A percentile compares a stretch with the other conserved stretches of the same genome.
phyloP scores from a whole-genome alignment of 257 asterid species.

The Jacaranda copaia region DNA sequence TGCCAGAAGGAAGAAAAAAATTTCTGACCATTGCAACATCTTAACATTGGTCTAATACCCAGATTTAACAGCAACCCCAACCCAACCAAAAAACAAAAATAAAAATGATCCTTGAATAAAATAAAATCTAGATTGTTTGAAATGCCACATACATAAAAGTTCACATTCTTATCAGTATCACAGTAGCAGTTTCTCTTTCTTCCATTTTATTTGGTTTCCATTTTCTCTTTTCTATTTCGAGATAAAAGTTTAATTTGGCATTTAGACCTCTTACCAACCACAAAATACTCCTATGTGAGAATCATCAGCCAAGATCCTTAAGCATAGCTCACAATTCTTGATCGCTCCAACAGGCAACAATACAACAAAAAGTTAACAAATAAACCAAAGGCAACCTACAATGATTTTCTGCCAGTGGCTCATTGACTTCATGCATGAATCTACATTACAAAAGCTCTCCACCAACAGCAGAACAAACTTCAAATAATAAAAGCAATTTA shows the following conservation, averaged over 20 bases:
- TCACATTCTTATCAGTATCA: background rate
- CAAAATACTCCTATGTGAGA: conserved; percentile 10
- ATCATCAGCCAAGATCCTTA: conserved; percentile 23
- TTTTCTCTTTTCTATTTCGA: background rate
- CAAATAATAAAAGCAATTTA: conserved; percentile 11
- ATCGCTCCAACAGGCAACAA: conserved; percentile 1
- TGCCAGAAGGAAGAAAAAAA: background rate
- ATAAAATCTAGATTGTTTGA: background rate
- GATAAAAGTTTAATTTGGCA: background rate
- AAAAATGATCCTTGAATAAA: background rate
- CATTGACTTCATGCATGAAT: conserved; percentile 8
- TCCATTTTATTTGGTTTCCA: background rate
- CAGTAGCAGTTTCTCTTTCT: background rate
- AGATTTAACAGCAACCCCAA: background rate
- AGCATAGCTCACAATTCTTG: conserved; percentile 7
- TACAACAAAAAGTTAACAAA: background rate
- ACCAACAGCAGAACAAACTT: conserved; percentile 24
- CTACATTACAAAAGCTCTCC: conserved; percentile 15
- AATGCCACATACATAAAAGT: background rate
- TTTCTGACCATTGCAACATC: conserved; percentile 14
- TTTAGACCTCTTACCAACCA: conserved; percentile 10
- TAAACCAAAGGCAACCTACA: conserved; percentile 4
- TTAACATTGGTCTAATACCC: conserved; percentile 15
- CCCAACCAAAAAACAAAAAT: background rate
- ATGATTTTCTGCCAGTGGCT: conserved; percentile 16